Base-by-base conservation (phyloP, 257 asterid genomes). In the Scutellaria baicalensis region DNA sequence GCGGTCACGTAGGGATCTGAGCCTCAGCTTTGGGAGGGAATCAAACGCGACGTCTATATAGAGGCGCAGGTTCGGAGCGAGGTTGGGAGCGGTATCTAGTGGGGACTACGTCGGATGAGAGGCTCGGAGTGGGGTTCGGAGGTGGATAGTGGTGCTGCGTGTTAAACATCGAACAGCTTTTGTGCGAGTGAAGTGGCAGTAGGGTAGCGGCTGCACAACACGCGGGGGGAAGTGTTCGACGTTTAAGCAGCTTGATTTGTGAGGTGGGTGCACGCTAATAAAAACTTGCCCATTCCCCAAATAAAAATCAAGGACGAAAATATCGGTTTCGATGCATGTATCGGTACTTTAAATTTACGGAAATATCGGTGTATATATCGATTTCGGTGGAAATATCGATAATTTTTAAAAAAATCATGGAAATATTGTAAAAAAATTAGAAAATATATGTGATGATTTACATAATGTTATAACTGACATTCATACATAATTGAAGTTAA, bases 1-100 rank as follows among this genome's bases (percentile, higher is more conserved):
- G 64, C 54, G 72, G 84, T 80, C 70, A 66, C 73, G 71, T 78
- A 49, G 83, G 86, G 86, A 77, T 70, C 75, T 55, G 83, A 83
- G 84, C 85, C 85, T 77, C 5, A 71, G 84, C 79, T 60, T 50
- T 42, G 78, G 83, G 39, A 47, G 70, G 55, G 72, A 66, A 68
- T 64, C 75, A 70, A 74, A 49, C 9, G 40, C 59, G 48, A 55
- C 59, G 11, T 2, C 16, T 67, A 75, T 70, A 72, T 50, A 77
- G 16, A 9, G 0, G 0, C 11, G 3, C n/a, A 45, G 93, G 83
- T 1, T 77, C 57, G 88, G 81, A 4, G 0, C 16, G 3, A 70
- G 95, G 80, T 14, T 82, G 39, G 79, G 81, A 31, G 4, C 10
- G 40, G 59, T 50, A 60, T 59, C 54, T 6, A 4, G 48, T 18